Conservation (phyloP, 2,329 filamentous ascomycete species). For the Didymella segeticola region DNA sequence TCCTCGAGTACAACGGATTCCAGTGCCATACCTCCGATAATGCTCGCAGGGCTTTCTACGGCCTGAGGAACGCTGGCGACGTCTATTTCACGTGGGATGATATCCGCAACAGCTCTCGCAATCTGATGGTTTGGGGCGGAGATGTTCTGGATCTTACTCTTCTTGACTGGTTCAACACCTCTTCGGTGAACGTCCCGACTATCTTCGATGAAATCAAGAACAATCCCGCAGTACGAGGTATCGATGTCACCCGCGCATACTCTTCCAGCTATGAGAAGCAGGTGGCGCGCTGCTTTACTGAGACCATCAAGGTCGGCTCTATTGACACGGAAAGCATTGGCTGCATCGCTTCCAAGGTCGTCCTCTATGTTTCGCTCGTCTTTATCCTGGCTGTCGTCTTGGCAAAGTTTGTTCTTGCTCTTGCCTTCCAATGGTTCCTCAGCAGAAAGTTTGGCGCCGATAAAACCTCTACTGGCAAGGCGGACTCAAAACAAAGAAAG, state of each 20-base stretch:
- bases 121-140: conserved; percentile 92
- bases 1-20: conserved; percentile 81
- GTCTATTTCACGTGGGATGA: conserved; percentile 98
- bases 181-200: conserved; percentile 75
- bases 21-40: conserved; percentile 80
- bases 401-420: conserved; percentile 84
- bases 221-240: conserved; percentile 74
- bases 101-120: conserved; percentile 84
- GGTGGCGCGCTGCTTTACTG: conserved; percentile 83
- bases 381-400: conserved; percentile 91
- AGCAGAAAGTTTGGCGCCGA: conserved; percentile 82
- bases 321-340: conserved; percentile 96
- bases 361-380: conserved; percentile 89
- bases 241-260: conserved; percentile 88
- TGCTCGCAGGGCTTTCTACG: conserved; percentile 78
- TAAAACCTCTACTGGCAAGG: conserved; percentile 79
- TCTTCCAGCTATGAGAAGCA: conserved; percentile 80
- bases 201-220: conserved; percentile 82
- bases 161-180: conserved; percentile 86
- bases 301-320: conserved; percentile 94
- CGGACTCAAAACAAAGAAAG: conserved; percentile 82
- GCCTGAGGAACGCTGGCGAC: conserved; percentile 73
- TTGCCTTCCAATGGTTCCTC: conserved; percentile 97
- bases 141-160: conserved; percentile 90
- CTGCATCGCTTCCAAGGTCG: conserved; percentile 96